Base-by-base conservation (phyloP, 148 eudicot species). In the Tetragonia tetragonoides region DNA sequence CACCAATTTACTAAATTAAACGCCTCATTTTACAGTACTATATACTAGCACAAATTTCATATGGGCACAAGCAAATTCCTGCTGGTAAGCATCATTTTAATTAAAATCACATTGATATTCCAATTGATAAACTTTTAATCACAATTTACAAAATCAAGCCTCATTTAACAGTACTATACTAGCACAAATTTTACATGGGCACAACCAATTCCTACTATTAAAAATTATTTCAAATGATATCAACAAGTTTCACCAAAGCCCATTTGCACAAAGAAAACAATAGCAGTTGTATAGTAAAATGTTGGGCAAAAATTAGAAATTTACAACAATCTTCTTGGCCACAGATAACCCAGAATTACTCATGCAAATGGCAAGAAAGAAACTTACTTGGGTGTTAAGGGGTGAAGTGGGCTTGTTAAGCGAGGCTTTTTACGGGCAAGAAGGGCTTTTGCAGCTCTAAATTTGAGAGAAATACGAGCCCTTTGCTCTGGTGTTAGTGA, bases 401-500 rank as follows among this genome's bases (percentile, higher is more conserved):
- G 69, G 79, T 77, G 71, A 73, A 57, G 67, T 47, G 83, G 85
- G 46, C 79, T 20, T 65, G 84, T 60, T 49, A 79, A 20, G 73
- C 88, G 92, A 15, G 85, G 88, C 53, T 86, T 82, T 74, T 95
- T 92, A 73, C 93, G 93, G 46, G 87, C 82, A 44, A 91, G 96
- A 42, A 91, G 87, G 74, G 94, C 94, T 76, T 95, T 95, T 8
- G 97, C 99, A 46, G 97, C 88, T 85, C 83, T 78, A 72, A 89
- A 95, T 14, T 80, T 95, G 63, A 78, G 84, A 16, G 92, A 87
- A 62, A 95, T 95, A 73, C 97, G 92, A 83, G 88, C 85, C 66
- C 86, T 84, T 79, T 95, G 93, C 60, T 88, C 89, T n/a, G 84
- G 88, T 21, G 99, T 87, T 67, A 93, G 70, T 68, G 74, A 74